These are phyloP conservation scores for Cichorium intybus DNA, from an alignment of 140 eudicot genomes.

Conservation along the genomic window DNA sequence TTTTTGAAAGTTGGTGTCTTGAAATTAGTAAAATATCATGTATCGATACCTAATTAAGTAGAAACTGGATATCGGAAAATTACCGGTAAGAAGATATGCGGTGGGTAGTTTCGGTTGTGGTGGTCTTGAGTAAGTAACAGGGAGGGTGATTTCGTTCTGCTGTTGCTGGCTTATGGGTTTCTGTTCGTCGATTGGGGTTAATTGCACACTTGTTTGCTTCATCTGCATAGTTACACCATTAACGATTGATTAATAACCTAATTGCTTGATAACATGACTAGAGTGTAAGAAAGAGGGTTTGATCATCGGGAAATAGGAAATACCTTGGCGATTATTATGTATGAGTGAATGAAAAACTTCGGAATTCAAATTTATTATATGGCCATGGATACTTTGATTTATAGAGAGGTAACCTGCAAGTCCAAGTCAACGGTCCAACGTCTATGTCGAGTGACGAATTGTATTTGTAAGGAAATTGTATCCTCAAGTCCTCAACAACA, in stretches of 20 bases:
- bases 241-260: neutral
- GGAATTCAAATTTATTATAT: neutral
- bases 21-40: no score
- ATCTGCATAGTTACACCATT: conserved; percentile 5
- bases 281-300: neutral
- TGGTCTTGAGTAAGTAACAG: neutral
- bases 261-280: neutral
- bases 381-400: neutral
- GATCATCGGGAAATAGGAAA: neutral
- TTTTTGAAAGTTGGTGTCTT: no score
- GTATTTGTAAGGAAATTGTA: neutral
- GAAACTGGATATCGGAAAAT: no score
- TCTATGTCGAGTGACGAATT: neutral
- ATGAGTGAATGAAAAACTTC: neutral
- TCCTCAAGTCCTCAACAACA: no score
- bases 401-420: neutral
- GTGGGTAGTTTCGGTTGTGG: conserved; percentile 4
- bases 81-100: conserved; percentile 14
- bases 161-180: conserved; percentile 20
- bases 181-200: conserved; percentile 27
- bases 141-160: conserved; percentile 14
- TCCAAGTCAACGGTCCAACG: neutral
- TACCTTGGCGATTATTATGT: no score
- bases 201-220: conserved; percentile 23
- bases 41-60: neutral